Evolutionary conservation across 2,329 filamentous ascomycete species (phyloP).

Genomic region (Diaporthe amygdali): DNA sequence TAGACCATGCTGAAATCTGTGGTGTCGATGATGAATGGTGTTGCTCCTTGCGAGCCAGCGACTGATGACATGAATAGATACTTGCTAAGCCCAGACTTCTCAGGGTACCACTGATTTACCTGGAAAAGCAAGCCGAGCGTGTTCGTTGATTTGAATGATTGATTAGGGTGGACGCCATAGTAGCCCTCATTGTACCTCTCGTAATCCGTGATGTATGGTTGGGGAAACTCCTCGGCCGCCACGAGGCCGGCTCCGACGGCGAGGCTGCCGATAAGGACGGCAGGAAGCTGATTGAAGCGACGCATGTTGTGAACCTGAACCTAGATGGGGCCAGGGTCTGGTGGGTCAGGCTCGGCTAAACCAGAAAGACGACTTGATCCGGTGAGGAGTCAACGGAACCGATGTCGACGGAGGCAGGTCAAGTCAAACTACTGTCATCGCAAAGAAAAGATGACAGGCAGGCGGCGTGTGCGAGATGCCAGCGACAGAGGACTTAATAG

Average conservation of each 20-base stretch:
- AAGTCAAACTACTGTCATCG: constrained; percentile 20
- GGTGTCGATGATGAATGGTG: constrained; percentile 26
- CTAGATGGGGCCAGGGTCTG: background rate
- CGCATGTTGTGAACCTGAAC: constrained; percentile 5
- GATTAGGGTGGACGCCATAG: constrained; percentile 22
- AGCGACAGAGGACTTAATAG: constrained; percentile 4
- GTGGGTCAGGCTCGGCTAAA: background rate
- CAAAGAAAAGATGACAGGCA: background rate
- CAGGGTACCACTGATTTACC: constrained; percentile 25
- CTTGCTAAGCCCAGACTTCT: constrained; percentile 19
- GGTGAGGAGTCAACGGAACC: background rate
- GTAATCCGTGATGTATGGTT: constrained; percentile 23
- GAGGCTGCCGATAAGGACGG: constrained; percentile 20
- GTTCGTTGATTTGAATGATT: constrained; percentile 20
- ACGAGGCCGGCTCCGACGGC: constrained; percentile 22
- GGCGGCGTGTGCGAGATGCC: background rate
- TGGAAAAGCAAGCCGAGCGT: constrained; percentile 17
- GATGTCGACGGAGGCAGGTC: background rate
- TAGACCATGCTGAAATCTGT: constrained; percentile 24
- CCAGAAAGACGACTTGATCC: constrained; percentile 10
- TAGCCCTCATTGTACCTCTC: constrained; percentile 17
- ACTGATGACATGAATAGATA: constrained; percentile 21
- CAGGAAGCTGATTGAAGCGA: constrained; percentile 8
- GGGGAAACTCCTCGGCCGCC: constrained; percentile 19
- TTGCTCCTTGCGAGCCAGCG: constrained; percentile 11